phyloP scores from a whole-genome alignment of 345 rosid genomes.

The Euphorbia peplus region DNA sequence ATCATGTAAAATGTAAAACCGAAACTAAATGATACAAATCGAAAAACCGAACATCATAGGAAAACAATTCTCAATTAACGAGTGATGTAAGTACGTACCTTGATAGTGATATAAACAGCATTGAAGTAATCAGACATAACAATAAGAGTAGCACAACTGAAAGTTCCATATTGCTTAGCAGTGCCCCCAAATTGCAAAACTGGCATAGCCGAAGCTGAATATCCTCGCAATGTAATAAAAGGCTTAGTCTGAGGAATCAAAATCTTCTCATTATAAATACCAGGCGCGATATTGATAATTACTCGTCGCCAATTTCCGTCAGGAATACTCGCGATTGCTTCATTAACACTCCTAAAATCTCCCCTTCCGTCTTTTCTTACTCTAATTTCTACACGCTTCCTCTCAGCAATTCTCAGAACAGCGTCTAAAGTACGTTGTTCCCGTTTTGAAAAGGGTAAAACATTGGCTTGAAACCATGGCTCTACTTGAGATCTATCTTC shows the following conservation, averaged over 20 bases:
- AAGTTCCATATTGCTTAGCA: constrained; percentile 54
- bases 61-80: too few relatives aligned
- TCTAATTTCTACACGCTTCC: constrained; percentile 26
- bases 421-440: constrained; percentile 45
- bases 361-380: constrained; percentile 50
- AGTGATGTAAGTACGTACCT: constrained; percentile 26
- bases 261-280: constrained; percentile 53
- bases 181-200: constrained; percentile 41
- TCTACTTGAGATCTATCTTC: background rate
- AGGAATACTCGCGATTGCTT: constrained; percentile 49
- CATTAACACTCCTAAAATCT: constrained; percentile 42
- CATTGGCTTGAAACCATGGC: constrained; percentile 15
- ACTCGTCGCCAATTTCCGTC: constrained; percentile 46
- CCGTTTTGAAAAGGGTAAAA: constrained; percentile 31
- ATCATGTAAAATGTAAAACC: too few relatives aligned
- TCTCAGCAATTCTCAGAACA: constrained; percentile 45
- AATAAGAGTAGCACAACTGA: constrained; percentile 58
- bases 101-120: constrained; percentile 33
- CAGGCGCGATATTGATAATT: constrained; percentile 46
- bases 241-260: constrained; percentile 34
- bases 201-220: constrained; percentile 30
- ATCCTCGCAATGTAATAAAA: constrained; percentile 51
- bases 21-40: too few relatives aligned
- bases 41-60: too few relatives aligned
- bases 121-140: constrained; percentile 56